phyloP scores from a whole-genome alignment of 164 flowering plant genomes.

The Warburgia ugandensis region DNA sequence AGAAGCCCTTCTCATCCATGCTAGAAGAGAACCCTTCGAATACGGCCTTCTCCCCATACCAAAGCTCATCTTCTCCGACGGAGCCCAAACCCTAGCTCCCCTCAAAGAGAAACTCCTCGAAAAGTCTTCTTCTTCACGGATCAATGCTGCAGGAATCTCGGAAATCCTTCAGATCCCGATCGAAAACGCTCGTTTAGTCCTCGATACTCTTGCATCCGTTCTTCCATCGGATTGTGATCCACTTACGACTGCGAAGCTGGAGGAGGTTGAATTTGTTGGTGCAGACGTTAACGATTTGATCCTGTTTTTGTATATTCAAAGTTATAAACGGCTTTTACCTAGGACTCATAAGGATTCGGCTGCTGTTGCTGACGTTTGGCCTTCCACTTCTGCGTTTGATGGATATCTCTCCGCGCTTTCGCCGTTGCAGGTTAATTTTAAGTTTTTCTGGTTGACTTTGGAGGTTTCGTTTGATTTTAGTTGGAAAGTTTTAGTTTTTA shows the following conservation, averaged over 20 bases:
- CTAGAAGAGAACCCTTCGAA: constrained; percentile 83
- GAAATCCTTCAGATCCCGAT: constrained; percentile 65
- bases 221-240: constrained; percentile 53
- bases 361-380: constrained; percentile 94
- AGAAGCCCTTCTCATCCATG: constrained; percentile 27
- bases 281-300: constrained; percentile 72
- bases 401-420: constrained; percentile 85
- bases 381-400: constrained; percentile 91
- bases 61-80: constrained; percentile 82
- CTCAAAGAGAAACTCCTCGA: constrained; percentile 42
- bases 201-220: constrained; percentile 71
- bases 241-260: constrained; percentile 27
- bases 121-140: constrained; percentile 15
- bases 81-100: constrained; percentile 47
- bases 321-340: constrained; percentile 77
- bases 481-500: too few relatives aligned
- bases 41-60: constrained; percentile 86
- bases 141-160: constrained; percentile 37
- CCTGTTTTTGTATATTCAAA: constrained; percentile 74
- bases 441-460: too few relatives aligned
- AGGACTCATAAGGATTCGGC: constrained; percentile 87
- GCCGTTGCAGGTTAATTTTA: constrained; percentile 97
- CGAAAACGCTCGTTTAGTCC: constrained; percentile 65
- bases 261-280: constrained; percentile 40
- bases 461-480: too few relatives aligned